Percentiles rank a stretch among this genome's conserved stretches.
Conservation (phyloP, 2,329 filamentous ascomycete species). For the Trichoderma brevicompactum region DNA sequence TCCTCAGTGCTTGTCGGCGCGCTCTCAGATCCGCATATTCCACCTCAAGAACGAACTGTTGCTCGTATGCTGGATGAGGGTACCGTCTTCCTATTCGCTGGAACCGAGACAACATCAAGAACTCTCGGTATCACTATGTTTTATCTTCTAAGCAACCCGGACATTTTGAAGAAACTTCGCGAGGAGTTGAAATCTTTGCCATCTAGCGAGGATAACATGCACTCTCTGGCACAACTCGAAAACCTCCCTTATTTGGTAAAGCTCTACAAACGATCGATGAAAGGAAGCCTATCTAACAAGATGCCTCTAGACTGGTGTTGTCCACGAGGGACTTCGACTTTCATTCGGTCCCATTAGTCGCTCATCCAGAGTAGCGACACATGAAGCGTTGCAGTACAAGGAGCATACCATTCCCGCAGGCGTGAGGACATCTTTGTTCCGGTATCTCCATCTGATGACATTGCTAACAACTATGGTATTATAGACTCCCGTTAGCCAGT, state of each 20-base stretch:
- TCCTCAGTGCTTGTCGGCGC: slow-evolving; percentile 17
- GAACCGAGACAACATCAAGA: slow-evolving; percentile 32
- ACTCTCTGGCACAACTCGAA: slow-evolving; percentile 28
- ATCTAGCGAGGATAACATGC: slow-evolving; percentile 6
- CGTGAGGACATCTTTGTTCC: slow-evolving; percentile 31
- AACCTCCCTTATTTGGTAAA: slow-evolving; percentile 30
- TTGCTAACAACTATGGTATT: not conserved
- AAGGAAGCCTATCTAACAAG: not conserved
- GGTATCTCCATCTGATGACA: not conserved
- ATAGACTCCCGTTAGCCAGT: slow-evolving; percentile 34
- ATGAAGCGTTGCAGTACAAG: slow-evolving; percentile 39
- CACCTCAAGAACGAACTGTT: slow-evolving; percentile 21
- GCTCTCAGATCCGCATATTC: slow-evolving; percentile 22
- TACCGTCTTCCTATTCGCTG: slow-evolving; percentile 30
- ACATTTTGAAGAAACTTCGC: slow-evolving; percentile 24
- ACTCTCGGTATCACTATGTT: slow-evolving; percentile 26
- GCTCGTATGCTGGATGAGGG: slow-evolving; percentile 32
- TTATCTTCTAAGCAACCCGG: slow-evolving; percentile 27
- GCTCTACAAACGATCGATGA: not conserved
- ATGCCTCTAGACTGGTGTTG: slow-evolving; percentile 28
- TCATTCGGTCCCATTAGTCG: slow-evolving; percentile 29
- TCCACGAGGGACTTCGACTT: slow-evolving; percentile 31
- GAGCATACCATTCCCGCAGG: slow-evolving; percentile 41
- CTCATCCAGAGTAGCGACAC: slow-evolving; percentile 38
- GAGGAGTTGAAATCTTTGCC: slow-evolving; percentile 25